These are phyloP conservation scores for Trifolium dubium DNA, from an alignment of 306 rosid species.

Conservation along the genomic window DNA sequence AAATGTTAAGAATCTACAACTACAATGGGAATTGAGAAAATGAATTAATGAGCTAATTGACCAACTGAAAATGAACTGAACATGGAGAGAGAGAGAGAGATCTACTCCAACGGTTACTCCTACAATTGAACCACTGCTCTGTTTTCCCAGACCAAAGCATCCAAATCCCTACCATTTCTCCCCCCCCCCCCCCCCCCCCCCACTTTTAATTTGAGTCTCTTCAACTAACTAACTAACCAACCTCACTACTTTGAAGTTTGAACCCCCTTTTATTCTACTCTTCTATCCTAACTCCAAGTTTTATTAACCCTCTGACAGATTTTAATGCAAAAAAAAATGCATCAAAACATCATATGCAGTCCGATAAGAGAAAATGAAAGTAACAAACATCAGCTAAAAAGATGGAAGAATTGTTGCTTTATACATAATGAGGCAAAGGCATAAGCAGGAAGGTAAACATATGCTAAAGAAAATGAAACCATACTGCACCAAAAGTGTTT, in stretches of 20 bases:
- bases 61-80: conserved; percentile 11
- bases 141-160: conserved; percentile 7
- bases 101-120: background rate
- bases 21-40: background rate
- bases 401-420: conserved; percentile 20
- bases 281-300: background rate
- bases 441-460: conserved; percentile 32
- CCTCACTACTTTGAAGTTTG: background rate
- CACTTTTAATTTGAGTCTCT: background rate
- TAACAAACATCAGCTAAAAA: conserved; percentile 19
- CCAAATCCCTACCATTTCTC: background rate
- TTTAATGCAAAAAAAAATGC: conserved; percentile 16
- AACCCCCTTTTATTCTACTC: background rate
- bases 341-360: conserved; percentile 23
- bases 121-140: conserved; percentile 12
- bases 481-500: conserved; percentile 96
- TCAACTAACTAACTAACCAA: background rate
- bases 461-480: conserved; percentile 45
- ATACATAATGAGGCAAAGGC: conserved; percentile 16
- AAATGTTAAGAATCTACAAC: background rate
- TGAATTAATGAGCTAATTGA: background rate
- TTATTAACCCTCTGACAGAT: conserved; percentile 3
- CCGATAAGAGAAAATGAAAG: conserved; percentile 15
- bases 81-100: background rate
- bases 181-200: background rate